Percentiles rank a stretch among this genome's conserved stretches.
phyloP scores from a whole-genome alignment of 495 filamentous ascomycete species.

The Arthonia radiata region DNA sequence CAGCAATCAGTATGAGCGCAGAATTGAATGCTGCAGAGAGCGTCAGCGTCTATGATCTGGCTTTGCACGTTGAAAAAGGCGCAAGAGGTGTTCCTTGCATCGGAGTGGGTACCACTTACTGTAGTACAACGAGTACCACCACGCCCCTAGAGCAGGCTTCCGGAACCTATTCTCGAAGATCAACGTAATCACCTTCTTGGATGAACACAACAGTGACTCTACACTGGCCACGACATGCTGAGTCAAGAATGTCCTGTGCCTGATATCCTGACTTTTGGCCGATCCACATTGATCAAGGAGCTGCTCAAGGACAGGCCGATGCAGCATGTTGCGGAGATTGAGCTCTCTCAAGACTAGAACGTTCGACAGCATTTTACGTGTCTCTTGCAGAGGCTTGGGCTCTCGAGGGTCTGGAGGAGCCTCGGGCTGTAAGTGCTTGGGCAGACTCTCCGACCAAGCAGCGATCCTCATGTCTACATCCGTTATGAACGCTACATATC shows the following conservation, averaged over 20 bases:
- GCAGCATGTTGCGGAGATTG: conserved; percentile 15
- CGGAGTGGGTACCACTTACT: too few relatives aligned
- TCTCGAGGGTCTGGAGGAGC: too few relatives aligned
- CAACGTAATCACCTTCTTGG: conserved; percentile 14
- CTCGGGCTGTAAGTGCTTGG: too few relatives aligned
- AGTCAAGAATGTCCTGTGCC: conserved; percentile 8
- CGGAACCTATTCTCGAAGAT: conserved; percentile 9
- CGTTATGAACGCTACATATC: too few relatives aligned
- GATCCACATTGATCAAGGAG: conserved; percentile 14
- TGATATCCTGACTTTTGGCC: conserved; percentile 10
- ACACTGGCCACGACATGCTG: conserved; percentile 15
- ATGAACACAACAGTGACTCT: conserved; percentile 16
- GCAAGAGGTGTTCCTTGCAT: too few relatives aligned
- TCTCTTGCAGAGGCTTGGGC: background rate
- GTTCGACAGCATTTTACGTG: conserved; percentile 6
- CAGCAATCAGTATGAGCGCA: conserved; percentile 14
- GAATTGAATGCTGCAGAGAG: conserved; percentile 16
- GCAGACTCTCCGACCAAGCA: too few relatives aligned
- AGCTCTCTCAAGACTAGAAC: conserved; percentile 16
- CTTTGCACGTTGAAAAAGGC: too few relatives aligned
- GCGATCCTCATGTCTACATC: too few relatives aligned
- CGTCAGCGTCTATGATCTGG: background rate
- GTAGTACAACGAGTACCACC: conserved; percentile 21
- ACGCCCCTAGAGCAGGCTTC: conserved; percentile 15
- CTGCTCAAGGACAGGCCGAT: conserved; percentile 17